A percentile compares a stretch with the other conserved stretches of the same genome.
These are phyloP conservation scores for Russula lepida DNA, from an alignment of 768 basidiomycete species.

Conservation along the genomic window DNA sequence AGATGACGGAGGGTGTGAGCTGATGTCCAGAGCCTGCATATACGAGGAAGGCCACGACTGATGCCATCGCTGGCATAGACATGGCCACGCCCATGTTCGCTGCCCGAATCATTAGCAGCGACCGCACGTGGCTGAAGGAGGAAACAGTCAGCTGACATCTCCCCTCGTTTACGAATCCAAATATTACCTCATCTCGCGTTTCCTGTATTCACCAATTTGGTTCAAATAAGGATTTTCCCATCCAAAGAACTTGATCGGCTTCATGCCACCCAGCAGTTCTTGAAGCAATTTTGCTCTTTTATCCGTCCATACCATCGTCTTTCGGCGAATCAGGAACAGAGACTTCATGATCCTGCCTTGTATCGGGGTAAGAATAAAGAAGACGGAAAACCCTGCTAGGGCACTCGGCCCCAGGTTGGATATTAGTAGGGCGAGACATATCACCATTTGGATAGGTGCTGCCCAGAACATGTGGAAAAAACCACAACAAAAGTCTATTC, in stretches of 20 bases:
- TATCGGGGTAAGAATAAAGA: slow-evolving; percentile 62
- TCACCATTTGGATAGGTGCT: slow-evolving; percentile 64
- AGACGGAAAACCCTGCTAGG: slow-evolving; percentile 49
- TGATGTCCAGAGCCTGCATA: slow-evolving; percentile 67
- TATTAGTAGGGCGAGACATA: slow-evolving; percentile 69
- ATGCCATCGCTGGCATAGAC: slow-evolving; percentile 69
- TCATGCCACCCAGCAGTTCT: slow-evolving; percentile 84
- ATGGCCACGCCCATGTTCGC: slow-evolving; percentile 61
- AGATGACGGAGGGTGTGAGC: slow-evolving; percentile 64
- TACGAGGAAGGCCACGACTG: slow-evolving; percentile 67
- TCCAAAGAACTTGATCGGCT: slow-evolving; percentile 87
- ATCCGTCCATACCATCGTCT: slow-evolving; percentile 85
- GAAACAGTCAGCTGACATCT: not conserved
- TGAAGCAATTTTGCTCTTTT: slow-evolving; percentile 83
- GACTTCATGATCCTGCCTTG: slow-evolving; percentile 69
- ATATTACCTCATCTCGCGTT: slow-evolving; percentile 52
- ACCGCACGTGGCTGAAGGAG: slow-evolving; percentile 47
- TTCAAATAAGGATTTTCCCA: slow-evolving; percentile 80
- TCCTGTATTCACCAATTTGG: slow-evolving; percentile 60
- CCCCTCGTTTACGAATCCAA: not conserved
- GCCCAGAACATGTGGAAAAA: slow-evolving; percentile 80
- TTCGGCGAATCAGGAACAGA: slow-evolving; percentile 58
- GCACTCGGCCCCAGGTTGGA: slow-evolving; percentile 59
- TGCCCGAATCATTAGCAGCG: slow-evolving; percentile 55
- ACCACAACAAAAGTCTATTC: slow-evolving; percentile 80